A percentile compares a stretch with the other conserved stretches of the same genome.
These are phyloP conservation scores for Carpinus viminea DNA, from an alignment of 306 rosid species.

Conservation along the genomic window DNA sequence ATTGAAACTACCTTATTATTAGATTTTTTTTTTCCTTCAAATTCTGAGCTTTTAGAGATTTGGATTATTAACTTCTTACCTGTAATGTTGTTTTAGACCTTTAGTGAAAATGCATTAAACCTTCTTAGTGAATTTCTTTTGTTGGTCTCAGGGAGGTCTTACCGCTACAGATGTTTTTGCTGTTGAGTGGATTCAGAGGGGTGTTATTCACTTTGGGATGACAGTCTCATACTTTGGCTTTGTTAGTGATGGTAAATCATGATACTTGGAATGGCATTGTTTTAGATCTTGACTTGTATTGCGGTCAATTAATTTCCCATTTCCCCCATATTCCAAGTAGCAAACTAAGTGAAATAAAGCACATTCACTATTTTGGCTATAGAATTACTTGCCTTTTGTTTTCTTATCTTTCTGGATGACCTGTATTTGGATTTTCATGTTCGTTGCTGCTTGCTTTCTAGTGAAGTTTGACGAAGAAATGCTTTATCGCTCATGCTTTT, in stretches of 20 bases:
- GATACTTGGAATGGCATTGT: conserved; percentile 8
- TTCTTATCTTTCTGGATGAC: neutral
- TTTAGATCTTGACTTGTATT: neutral
- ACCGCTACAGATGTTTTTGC: conserved; percentile 98
- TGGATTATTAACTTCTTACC: neutral
- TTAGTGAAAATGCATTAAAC: conserved; percentile 13
- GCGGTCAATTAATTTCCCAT: conserved; percentile 11
- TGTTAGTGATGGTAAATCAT: conserved; percentile 88
- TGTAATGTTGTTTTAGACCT: conserved; percentile 8
- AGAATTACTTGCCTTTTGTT: neutral
- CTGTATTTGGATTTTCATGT: conserved; percentile 2
- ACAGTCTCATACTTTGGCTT: conserved; percentile 96
- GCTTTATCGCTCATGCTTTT: neutral
- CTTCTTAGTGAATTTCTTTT: conserved; percentile 30
- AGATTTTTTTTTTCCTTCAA: neutral
- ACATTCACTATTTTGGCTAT: neutral
- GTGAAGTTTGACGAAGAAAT: conserved; percentile 10
- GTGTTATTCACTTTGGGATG: conserved; percentile 87
- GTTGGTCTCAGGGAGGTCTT: conserved; percentile 88
- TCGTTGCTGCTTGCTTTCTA: conserved; percentile 6
- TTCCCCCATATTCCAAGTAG: neutral
- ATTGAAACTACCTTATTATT: no score
- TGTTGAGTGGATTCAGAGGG: conserved; percentile 88
- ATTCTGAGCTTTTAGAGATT: neutral
- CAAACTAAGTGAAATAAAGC: neutral